These are phyloP conservation scores for Nidula niveotomentosa DNA, from an alignment of 1,284 basidiomycete genomes.

Conservation along the genomic window DNA sequence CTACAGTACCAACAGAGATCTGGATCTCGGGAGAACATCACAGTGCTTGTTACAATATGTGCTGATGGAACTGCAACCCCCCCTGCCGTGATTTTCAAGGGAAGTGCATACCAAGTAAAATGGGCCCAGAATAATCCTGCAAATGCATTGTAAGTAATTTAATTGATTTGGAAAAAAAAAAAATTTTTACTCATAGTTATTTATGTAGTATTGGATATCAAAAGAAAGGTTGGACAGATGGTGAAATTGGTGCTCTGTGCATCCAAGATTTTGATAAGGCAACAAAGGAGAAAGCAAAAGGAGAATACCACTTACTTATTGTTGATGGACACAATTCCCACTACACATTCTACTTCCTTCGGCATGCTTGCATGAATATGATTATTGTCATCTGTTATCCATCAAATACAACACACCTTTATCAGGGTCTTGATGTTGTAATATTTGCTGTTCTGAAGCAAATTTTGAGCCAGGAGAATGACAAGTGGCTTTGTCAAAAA, in stretches of 20 bases:
- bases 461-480: slow-evolving; percentile 10
- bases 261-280: slow-evolving; percentile 29
- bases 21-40: slow-evolving; percentile 34
- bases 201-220: slow-evolving; percentile 20
- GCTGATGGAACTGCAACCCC: slow-evolving; percentile 28
- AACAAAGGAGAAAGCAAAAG: slow-evolving; percentile 25
- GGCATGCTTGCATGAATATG: slow-evolving; percentile 18
- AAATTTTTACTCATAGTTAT: background rate
- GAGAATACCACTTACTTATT: slow-evolving; percentile 22
- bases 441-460: slow-evolving; percentile 23
- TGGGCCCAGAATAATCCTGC: slow-evolving; percentile 18
- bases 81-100: background rate
- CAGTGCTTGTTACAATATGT: slow-evolving; percentile 35
- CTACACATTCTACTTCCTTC: slow-evolving; percentile 26
- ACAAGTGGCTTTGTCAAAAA: slow-evolving; percentile 10
- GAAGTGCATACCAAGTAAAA: background rate
- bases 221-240: slow-evolving; percentile 35
- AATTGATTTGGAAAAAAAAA: background rate
- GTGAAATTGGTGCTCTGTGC: slow-evolving; percentile 31
- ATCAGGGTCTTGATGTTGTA: slow-evolving; percentile 30
- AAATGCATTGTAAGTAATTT: slow-evolving; percentile 16
- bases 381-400: slow-evolving; percentile 32
- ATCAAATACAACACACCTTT: slow-evolving; percentile 25
- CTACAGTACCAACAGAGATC: slow-evolving; percentile 29
- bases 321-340: slow-evolving; percentile 38